Percentiles rank a stretch among this genome's conserved stretches.
phyloP scores from a whole-genome alignment of 768 basidiomycete species.

The Inosperma sp. region DNA sequence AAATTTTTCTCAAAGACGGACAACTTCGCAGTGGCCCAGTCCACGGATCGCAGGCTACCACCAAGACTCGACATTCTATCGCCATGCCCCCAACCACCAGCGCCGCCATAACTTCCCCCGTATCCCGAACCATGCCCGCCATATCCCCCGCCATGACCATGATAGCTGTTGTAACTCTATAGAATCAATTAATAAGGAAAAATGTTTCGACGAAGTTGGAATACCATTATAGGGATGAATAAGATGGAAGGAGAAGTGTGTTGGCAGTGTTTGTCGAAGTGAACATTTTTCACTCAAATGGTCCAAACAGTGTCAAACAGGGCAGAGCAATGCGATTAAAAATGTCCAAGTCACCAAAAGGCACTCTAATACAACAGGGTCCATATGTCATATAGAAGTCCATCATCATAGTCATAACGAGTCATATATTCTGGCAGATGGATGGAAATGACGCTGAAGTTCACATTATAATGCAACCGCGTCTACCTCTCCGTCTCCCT shows the following conservation, averaged over 20 bases:
- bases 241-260: conserved; percentile 4
- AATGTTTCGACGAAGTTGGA: not conserved
- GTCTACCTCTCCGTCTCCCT: conserved; percentile 26
- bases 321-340: too few relatives aligned
- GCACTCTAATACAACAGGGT: not conserved
- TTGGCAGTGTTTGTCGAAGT: conserved; percentile 5
- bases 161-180: conserved; percentile 44
- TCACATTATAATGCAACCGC: conserved; percentile 42
- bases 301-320: conserved; percentile 22
- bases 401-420: conserved; percentile 2
- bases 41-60: conserved; percentile 72
- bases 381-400: conserved; percentile 5
- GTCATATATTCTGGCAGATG: not conserved
- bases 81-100: conserved; percentile 50
- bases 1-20: conserved; percentile 97
- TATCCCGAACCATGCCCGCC: conserved; percentile 41
- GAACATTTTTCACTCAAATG: conserved; percentile 14
- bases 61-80: conserved; percentile 83
- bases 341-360: too few relatives aligned
- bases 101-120: conserved; percentile 44
- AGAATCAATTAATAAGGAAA: conserved; percentile 2
- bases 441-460: not conserved
- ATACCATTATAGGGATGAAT: too few relatives aligned
- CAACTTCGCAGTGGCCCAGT: conserved; percentile 75
- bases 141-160: conserved; percentile 31